Percentiles rank a stretch among this genome's conserved stretches.
phyloP scores from a whole-genome alignment of 148 eudicot genomes.

The Rhododendron williamsianum region DNA sequence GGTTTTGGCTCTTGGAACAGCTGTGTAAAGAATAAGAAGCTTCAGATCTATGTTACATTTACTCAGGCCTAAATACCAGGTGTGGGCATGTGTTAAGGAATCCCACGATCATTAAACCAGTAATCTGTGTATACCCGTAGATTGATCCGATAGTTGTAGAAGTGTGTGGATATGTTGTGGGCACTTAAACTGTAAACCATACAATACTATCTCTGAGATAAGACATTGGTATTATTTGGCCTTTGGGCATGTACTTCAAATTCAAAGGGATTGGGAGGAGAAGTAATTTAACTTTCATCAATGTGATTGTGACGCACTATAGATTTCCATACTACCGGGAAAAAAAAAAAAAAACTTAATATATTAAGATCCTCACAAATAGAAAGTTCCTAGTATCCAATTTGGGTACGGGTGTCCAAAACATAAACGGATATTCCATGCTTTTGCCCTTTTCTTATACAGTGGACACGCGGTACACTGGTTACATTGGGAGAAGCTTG shows the following conservation, averaged over 20 bases:
- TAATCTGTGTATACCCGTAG: not conserved
- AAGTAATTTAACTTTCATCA: not conserved
- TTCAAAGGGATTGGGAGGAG: not conserved
- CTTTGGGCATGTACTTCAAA: not conserved
- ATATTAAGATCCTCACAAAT: not conserved
- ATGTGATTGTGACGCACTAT: not conserved
- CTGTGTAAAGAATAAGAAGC: not conserved
- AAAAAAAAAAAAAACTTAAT: not conserved
- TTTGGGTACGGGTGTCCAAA: not conserved
- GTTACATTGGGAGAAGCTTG: not conserved
- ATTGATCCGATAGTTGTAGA: not conserved
- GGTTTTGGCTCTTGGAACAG: not conserved
- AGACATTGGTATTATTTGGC: not conserved
- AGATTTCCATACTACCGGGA: not conserved
- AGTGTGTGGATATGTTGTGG: not conserved
- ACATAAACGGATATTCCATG: not conserved
- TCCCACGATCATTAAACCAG: not conserved
- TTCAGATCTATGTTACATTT: not conserved
- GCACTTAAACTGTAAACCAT: not conserved
- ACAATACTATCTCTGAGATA: not conserved
- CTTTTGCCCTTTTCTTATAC: not conserved
- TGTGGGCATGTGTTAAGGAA: not conserved
- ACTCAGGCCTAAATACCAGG: not conserved
- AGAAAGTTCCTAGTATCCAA: not conserved
- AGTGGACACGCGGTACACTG: no score